Base-by-base conservation (phyloP, 345 rosid species). In the Linum lewisii region DNA sequence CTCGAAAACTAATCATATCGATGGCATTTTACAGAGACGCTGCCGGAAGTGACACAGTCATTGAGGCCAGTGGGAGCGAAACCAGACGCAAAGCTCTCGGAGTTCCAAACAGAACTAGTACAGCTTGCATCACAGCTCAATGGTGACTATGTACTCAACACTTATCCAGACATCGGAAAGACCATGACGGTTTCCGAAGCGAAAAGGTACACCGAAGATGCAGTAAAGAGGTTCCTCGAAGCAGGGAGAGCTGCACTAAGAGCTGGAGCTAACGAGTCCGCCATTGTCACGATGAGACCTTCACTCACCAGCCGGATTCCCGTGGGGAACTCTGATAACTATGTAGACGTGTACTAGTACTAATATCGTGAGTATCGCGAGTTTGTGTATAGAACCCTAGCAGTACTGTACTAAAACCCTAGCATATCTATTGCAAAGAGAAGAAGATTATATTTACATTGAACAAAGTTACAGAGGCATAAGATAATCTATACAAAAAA, bases 101-200 rank as follows among this genome's bases (percentile, higher is more conserved):
- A 90, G 0, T 84, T 90, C 67, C 97, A 90, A 60, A 50, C 74
- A 56, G 90, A 80, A 42, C 64, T 90, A 11, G 91, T 87, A 6
- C 77, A 82, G 26, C 61, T 85, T 78, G 94, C 86, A 7, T 82
- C 87, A 0, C 70, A 71, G 2, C 42, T 90, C 57, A 83, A 69
- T 14, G 91, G 91, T 55, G 97, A 85, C 38, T 58, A 82, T 57
- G 54, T 57, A 24, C 75, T 69, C 61, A 83, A 82, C 54, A 59
- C 69, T n/a, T 74, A 65, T 55, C 78, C 84, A 0, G 37, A 78
- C 61, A 68, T 87, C n/a, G 77, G 79, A 38, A 82, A 83, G 49
- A 74, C 67, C 62, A 78, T 85, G 82, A 87, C 78, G 19, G 90
- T 85, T 8, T 61, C 50, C 16, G 75, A 73, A 11, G 93, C 82